phyloP scores from a whole-genome alignment of 192 early-diverging fungal genomes.

The Coemansia sp. region DNA sequence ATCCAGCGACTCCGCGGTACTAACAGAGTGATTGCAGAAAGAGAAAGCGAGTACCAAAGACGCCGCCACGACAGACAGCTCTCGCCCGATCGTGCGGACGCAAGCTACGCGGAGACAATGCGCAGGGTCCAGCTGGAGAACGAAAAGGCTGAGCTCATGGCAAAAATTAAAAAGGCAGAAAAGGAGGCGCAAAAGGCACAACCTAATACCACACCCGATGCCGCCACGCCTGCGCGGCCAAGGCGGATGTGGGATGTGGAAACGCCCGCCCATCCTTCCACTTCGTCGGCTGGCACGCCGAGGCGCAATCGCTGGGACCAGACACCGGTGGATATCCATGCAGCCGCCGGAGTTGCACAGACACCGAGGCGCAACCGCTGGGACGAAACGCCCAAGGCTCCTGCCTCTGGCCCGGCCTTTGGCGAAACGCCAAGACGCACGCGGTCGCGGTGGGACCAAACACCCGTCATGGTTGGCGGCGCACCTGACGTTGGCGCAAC shows the following conservation, averaged over 20 bases:
- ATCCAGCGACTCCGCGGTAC: conserved; percentile 38
- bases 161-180: conserved; percentile 72
- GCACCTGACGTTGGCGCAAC: conserved; percentile 17
- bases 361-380: conserved; percentile 58
- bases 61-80: conserved; percentile 77
- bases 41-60: conserved; percentile 86
- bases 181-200: conserved; percentile 36
- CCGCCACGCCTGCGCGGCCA: conserved; percentile 34
- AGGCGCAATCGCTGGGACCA: conserved; percentile 76
- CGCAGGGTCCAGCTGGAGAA: conserved; percentile 81
- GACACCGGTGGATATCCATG: conserved; percentile 57
- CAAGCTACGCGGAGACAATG: conserved; percentile 87
- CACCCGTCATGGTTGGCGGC: conserved; percentile 64
- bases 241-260: conserved; percentile 90
- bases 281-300: conserved; percentile 22
- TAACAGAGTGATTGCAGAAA: conserved; percentile 74
- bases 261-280: conserved; percentile 62
- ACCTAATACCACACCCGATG: conserved; percentile 6
- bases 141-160: conserved; percentile 73
- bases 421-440: conserved; percentile 67
- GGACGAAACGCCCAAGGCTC: conserved; percentile 63
- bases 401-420: conserved; percentile 42
- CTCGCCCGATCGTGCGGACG: conserved; percentile 79
- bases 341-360: conserved; percentile 32
- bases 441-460: conserved; percentile 96